Evolutionary conservation across 2,329 filamentous ascomycete genomes (phyloP).

Genomic region (Cladosporium sphaerospermum): DNA sequence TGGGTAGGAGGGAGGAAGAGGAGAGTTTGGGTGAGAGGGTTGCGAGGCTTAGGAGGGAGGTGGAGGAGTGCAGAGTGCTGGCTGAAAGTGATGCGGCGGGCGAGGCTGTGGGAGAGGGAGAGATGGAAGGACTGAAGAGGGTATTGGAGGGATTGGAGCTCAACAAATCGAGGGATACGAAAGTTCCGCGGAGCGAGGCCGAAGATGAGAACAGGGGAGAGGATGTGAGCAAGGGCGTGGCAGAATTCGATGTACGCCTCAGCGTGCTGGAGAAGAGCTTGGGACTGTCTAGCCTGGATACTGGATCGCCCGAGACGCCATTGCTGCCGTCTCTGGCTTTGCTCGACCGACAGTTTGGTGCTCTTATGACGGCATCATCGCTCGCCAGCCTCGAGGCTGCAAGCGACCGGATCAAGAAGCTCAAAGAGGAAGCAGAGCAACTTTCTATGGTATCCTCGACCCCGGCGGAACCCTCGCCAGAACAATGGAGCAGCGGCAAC

Average conservation of each 20-base stretch:
- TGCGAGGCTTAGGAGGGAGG: conserved; percentile 73
- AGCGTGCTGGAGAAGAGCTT: conserved; percentile 72
- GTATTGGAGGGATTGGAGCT: conserved; percentile 60
- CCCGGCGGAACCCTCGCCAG: conserved; percentile 31
- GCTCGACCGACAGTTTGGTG: conserved; percentile 72
- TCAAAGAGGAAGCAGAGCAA: conserved; percentile 60
- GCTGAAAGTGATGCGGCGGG: conserved; percentile 38
- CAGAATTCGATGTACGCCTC: conserved; percentile 81
- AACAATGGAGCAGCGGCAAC: conserved; percentile 13
- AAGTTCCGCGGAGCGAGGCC: conserved; percentile 1
- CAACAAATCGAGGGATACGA: conserved; percentile 12
- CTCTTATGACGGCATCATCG: conserved; percentile 62
- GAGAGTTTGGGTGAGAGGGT: conserved; percentile 74
- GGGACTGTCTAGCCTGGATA: conserved; percentile 62
- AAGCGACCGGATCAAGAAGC: conserved; percentile 21
- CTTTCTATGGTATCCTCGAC: conserved; percentile 41
- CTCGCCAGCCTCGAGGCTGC: conserved; percentile 63
- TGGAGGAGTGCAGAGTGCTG: conserved; percentile 52
- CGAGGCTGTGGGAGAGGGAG: conserved; percentile 48
- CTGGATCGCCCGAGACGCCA: conserved; percentile 61
- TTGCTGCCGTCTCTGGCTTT: conserved; percentile 76
- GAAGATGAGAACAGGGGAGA: conserved; percentile 8
- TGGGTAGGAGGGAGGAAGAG: conserved; percentile 45
- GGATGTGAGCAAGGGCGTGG: conserved; percentile 50
- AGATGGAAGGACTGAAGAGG: conserved; percentile 62